Evolutionary conservation across 108 stramenopile species (phyloP).

Genomic region (Epithemia pelagica): DNA sequence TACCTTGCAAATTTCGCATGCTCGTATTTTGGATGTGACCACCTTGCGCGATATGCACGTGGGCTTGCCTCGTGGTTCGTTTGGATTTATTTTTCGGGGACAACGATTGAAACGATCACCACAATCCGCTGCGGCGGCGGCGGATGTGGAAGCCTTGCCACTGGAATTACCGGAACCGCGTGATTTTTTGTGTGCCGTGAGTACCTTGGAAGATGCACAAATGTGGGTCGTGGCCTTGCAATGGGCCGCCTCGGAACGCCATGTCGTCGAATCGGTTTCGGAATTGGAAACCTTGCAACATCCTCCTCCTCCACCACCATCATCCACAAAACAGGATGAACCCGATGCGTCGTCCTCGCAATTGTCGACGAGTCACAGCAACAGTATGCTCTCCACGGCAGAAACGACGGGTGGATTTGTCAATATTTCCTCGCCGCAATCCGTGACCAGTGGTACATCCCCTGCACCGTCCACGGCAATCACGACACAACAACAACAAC

Average conservation of each 20-base stretch:
- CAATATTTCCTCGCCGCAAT: slow-evolving; percentile 3
- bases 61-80: slow-evolving; percentile 59
- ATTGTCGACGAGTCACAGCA: background rate
- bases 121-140: background rate
- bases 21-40: slow-evolving; percentile 74
- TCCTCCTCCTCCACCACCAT: background rate
- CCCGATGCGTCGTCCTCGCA: background rate
- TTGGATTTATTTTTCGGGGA: slow-evolving; percentile 79
- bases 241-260: slow-evolving; percentile 51
- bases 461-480: background rate
- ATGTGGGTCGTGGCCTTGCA: slow-evolving; percentile 78
- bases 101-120: slow-evolving; percentile 22
- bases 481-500: background rate
- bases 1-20: slow-evolving; percentile 41
- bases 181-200: slow-evolving; percentile 81
- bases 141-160: background rate
- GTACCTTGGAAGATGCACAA: slow-evolving; percentile 67
- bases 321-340: background rate
- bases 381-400: background rate
- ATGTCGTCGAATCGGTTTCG: slow-evolving; percentile 16
- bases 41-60: slow-evolving; percentile 78
- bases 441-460: background rate
- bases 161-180: slow-evolving; percentile 17
- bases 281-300: slow-evolving; percentile 6
- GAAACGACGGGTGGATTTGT: background rate